Evolutionary conservation across 441 rosid genomes (phyloP), one percentile per base, ranked within the genome.

Genomic region (Euphorbia corollata): DNA sequence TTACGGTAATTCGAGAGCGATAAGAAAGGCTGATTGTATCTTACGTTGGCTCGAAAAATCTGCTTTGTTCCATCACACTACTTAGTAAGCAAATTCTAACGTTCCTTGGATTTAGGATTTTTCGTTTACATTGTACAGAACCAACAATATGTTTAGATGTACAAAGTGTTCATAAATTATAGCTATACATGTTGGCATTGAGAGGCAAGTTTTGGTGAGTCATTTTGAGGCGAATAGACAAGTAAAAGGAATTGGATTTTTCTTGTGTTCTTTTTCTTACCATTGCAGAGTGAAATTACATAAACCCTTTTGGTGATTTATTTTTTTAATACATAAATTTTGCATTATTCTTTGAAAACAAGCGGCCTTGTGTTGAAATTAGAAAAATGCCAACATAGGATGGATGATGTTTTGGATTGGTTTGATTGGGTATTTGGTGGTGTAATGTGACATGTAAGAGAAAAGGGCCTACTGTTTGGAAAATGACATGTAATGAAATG

Each of bases 1-100:
- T 48, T 78, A 75, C 66, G 98, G 97, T 53, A 87, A 90, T 50
- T 77, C 89, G 7, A 85, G 96, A 76, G 97, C 97, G 50, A 87
- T 81, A 78, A 82, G 96, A 75, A 90, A 88, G 79, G 96, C 97
- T 2, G 82, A 63, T 6, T 81, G 86, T 47, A 85, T 90, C 8
- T 85, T 92, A 32, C 86, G 84, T n/a, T 84, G 87, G 75, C 62
- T 92, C 71, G 81, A 74, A 60, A 78, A 85, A 69, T 75, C 82
- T 39, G 78, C 77, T 78, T 82, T 80, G 73, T 76, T 84, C 24
- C 79, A 89, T 11, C 89, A 88, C 64, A 87, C 95, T 3, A 86
- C 90, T 20, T 88, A 80, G 87, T 36, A 36, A 36, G 32, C 32
- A 27, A 27, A 27, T 27, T 27, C 32, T 27, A 27, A 27, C 32